A percentile compares a stretch with the other conserved stretches of the same genome.
Conservation (phyloP, 1,284 basidiomycete species). For the Cryptococcus wingfieldii region DNA sequence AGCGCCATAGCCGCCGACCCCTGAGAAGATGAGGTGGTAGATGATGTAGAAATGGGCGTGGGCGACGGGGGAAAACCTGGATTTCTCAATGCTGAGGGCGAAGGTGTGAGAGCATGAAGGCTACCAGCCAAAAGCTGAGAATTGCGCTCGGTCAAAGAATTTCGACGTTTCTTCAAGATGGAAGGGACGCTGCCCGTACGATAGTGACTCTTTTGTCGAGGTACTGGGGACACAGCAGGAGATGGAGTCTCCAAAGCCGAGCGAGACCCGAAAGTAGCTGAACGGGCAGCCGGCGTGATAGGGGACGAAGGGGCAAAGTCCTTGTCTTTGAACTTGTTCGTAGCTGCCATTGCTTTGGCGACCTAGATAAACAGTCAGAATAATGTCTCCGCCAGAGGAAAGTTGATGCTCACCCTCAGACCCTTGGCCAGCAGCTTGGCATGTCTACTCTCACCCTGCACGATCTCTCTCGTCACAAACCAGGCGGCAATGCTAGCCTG, state of each 20-base stretch:
- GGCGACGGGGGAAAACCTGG: not conserved
- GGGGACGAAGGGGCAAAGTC: not conserved
- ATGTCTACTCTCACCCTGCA: slow-evolving; percentile 30
- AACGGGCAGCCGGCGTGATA: not conserved
- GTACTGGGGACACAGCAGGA: not conserved
- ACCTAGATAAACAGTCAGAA: slow-evolving; percentile 1
- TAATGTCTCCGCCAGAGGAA: not conserved
- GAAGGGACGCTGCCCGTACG: not conserved
- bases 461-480: slow-evolving; percentile 35
- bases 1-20: not conserved
- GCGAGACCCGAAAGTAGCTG: not conserved
- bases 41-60: not conserved
- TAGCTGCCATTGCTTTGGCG: not conserved
- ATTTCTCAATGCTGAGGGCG: not conserved
- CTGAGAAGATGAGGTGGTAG: not conserved
- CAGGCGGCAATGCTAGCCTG: slow-evolving; percentile 23
- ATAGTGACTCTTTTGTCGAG: not conserved
- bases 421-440: slow-evolving; percentile 25
- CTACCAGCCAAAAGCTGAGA: not conserved
- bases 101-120: not conserved
- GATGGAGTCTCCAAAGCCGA: not conserved
- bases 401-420: slow-evolving; percentile 20
- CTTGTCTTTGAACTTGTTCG: slow-evolving; percentile 1
- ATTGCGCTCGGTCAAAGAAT: not conserved
- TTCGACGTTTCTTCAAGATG: not conserved